phyloP scores from a whole-genome alignment of 176 grass and related monocot genomes.

The Calamus simplicifolius region DNA sequence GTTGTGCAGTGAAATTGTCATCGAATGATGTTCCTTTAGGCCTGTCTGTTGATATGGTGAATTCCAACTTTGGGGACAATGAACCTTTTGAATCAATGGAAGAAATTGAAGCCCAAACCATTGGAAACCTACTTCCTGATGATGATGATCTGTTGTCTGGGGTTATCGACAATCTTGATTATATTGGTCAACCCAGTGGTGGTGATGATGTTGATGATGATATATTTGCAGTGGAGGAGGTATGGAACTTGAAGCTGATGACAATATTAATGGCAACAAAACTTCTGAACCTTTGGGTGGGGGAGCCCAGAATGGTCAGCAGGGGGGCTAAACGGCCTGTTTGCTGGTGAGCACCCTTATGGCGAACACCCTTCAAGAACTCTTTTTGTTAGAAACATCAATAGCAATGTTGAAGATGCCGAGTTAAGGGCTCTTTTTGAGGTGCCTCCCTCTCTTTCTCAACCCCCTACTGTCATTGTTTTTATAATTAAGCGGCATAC shows the following conservation, averaged over 20 bases:
- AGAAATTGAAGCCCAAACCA: constrained; percentile 77
- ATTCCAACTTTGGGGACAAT: constrained; percentile 28
- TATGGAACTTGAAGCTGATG: constrained; percentile 56
- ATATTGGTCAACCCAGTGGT: constrained; percentile 24
- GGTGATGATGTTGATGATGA: constrained; percentile 66
- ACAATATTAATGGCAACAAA: constrained; percentile 26
- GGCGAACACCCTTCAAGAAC: constrained; percentile 39
- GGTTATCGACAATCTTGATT: constrained; percentile 41
- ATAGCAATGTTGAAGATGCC: constrained; percentile 37
- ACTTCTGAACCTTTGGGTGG: background rate
- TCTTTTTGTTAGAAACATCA: constrained; percentile 58
- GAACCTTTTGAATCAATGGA: constrained; percentile 56
- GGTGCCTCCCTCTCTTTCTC: constrained; percentile 15
- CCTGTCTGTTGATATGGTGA: constrained; percentile 31
- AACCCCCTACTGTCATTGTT: too few relatives aligned
- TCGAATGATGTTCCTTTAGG: constrained; percentile 13
- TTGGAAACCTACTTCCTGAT: constrained; percentile 70
- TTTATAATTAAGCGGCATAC: too few relatives aligned
- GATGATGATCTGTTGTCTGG: constrained; percentile 63
- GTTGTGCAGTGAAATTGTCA: constrained; percentile 34
- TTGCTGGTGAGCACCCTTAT: constrained; percentile 33
- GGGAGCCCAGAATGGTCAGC: constrained; percentile 5
- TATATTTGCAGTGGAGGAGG: constrained; percentile 65
- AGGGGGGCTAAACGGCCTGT: constrained; percentile 26
- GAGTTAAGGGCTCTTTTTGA: constrained; percentile 47